Evolutionary conservation across 306 rosid genomes (phyloP).

Genomic region (Elaeagnus macrophylla): DNA sequence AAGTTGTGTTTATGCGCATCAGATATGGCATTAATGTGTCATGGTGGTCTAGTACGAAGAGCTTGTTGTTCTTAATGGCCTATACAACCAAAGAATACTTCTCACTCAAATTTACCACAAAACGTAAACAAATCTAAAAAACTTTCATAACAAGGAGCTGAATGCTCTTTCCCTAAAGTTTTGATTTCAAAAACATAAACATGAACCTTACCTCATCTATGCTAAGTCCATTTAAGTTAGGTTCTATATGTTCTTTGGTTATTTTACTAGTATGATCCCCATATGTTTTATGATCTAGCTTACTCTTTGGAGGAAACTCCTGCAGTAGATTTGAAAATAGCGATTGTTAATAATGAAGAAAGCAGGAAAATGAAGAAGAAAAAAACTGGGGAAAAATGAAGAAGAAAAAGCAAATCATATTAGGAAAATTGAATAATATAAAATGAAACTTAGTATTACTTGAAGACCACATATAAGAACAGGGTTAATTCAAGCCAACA

Average conservation of each 20-base stretch:
- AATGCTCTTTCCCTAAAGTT: background rate
- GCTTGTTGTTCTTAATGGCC: slow-evolving; percentile 37
- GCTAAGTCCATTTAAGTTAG: slow-evolving; percentile 39
- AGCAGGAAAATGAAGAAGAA: too few species aligned
- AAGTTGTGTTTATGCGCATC: slow-evolving; percentile 49
- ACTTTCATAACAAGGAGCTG: background rate
- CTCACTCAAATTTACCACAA: background rate
- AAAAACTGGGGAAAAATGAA: too few species aligned
- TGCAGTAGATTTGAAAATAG: slow-evolving; percentile 20
- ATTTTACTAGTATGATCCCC: slow-evolving; percentile 57
- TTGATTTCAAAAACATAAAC: background rate
- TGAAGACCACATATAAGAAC: slow-evolving; percentile 45
- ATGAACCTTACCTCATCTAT: slow-evolving; percentile 38
- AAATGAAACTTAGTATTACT: too few species aligned
- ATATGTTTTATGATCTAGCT: slow-evolving; percentile 33
- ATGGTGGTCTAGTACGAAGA: slow-evolving; percentile 58
- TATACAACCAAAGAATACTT: slow-evolving; percentile 21
- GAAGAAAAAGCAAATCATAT: too few species aligned
- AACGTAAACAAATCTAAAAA: background rate
- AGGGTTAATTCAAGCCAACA: slow-evolving; percentile 82
- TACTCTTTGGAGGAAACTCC: slow-evolving; percentile 59
- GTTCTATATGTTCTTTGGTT: slow-evolving; percentile 29
- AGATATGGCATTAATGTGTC: slow-evolving; percentile 61
- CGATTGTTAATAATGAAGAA: background rate
- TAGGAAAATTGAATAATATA: too few species aligned